These are phyloP conservation scores for Rickenella mellea DNA, from an alignment of 768 basidiomycete species.

Conservation along the genomic window DNA sequence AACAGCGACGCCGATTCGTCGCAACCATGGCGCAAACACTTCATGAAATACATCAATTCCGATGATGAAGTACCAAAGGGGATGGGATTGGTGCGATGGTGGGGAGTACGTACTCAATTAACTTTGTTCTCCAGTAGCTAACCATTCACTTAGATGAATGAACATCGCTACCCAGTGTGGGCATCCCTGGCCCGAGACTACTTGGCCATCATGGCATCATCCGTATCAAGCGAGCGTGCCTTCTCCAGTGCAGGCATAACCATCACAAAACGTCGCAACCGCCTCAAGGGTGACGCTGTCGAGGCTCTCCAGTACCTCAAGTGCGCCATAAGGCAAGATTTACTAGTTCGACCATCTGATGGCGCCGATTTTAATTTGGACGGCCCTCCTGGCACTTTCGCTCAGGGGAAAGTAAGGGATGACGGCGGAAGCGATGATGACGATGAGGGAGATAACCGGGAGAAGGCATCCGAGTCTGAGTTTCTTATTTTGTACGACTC, in stretches of 20 bases:
- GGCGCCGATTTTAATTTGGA: too few species aligned
- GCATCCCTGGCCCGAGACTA: constrained; percentile 8
- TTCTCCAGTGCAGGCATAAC: constrained; percentile 10
- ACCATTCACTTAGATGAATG: constrained; percentile 1
- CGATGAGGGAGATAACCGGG: too few species aligned
- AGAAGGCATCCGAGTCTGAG: too few species aligned
- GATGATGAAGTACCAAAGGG: background rate
- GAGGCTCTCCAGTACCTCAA: constrained; percentile 9
- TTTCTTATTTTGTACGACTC: too few species aligned
- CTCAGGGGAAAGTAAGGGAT: too few species aligned
- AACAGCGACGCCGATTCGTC: background rate
- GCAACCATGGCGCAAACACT: background rate
- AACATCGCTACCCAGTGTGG: constrained; percentile 3
- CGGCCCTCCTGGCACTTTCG: too few species aligned
- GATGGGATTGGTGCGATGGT: background rate
- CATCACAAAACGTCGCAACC: constrained; percentile 3
- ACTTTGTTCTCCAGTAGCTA: background rate
- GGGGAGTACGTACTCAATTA: background rate
- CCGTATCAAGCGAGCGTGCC: constrained; percentile 10
- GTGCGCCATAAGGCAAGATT: too few species aligned
- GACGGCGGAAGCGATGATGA: too few species aligned
- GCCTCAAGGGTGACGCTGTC: constrained; percentile 2
- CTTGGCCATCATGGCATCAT: constrained; percentile 8
- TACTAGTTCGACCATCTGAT: too few species aligned
- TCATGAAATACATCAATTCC: background rate